Evolutionary conservation across 2,329 filamentous ascomycete genomes (phyloP).

Genomic region (Epichloe gansuensis): DNA sequence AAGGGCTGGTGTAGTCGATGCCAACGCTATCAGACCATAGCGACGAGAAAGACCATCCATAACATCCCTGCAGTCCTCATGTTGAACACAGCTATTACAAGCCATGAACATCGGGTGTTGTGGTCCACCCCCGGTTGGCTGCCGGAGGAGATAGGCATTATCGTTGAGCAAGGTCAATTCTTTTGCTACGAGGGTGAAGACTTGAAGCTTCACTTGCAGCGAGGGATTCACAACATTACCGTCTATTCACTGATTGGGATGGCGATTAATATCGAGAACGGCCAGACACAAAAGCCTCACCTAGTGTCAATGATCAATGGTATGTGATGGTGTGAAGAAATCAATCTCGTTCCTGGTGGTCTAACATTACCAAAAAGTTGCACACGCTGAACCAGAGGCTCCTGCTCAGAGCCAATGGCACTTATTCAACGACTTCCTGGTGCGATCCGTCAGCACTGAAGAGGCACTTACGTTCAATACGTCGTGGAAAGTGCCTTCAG

Average conservation of each 20-base stretch:
- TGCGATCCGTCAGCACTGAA: slow-evolving; percentile 63
- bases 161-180: slow-evolving; percentile 82
- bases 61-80: slow-evolving; percentile 76
- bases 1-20: slow-evolving; percentile 91
- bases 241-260: slow-evolving; percentile 88
- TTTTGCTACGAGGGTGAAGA: slow-evolving; percentile 93
- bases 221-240: slow-evolving; percentile 66
- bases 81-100: slow-evolving; percentile 69
- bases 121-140: slow-evolving; percentile 89
- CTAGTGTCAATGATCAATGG: slow-evolving; percentile 86
- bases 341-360: background rate
- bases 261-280: slow-evolving; percentile 80
- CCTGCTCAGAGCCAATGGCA: slow-evolving; percentile 70
- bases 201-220: slow-evolving; percentile 64
- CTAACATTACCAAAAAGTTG: slow-evolving; percentile 32
- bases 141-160: slow-evolving; percentile 86
- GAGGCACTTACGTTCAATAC: slow-evolving; percentile 86
- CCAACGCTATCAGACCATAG: slow-evolving; percentile 78
- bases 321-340: slow-evolving; percentile 20
- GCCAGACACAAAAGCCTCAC: slow-evolving; percentile 76
- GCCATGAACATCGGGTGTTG: slow-evolving; percentile 60
- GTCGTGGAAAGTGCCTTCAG: slow-evolving; percentile 83
- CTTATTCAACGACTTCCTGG: slow-evolving; percentile 93
- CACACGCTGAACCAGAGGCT: slow-evolving; percentile 49
- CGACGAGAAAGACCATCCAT: slow-evolving; percentile 73